phyloP scores from a whole-genome alignment of 2,329 filamentous ascomycete genomes.

The Chaetomium sp. region DNA sequence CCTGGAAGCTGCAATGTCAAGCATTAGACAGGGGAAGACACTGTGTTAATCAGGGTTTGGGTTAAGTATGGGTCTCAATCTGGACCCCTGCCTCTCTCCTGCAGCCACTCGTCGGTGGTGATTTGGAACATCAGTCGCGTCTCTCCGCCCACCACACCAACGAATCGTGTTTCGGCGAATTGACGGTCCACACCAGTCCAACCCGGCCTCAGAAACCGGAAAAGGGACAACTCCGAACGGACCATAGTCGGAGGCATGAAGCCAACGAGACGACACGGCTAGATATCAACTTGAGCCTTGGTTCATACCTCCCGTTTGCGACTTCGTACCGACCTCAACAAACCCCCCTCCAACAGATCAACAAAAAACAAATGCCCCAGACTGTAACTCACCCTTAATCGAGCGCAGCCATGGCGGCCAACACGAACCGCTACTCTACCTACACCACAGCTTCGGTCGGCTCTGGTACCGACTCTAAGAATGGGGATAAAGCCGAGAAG shows the following conservation, averaged over 20 bases:
- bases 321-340: neutral
- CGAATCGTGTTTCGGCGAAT: constrained; percentile 19
- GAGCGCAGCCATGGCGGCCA: constrained; percentile 50
- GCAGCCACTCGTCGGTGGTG: neutral
- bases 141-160: constrained; percentile 13
- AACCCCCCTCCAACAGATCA: no score
- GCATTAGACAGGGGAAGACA: neutral
- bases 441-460: constrained; percentile 59
- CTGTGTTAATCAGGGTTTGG: constrained; percentile 10
- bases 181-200: neutral
- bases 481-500: constrained; percentile 65
- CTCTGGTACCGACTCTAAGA: constrained; percentile 57
- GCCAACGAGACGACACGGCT: neutral
- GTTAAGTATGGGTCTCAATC: neutral
- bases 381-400: constrained; percentile 18
- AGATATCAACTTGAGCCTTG: neutral
- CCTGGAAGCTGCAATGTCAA: neutral
- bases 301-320: neutral
- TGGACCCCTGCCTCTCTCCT: neutral
- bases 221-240: neutral
- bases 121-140: constrained; percentile 26
- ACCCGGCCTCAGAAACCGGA: neutral
- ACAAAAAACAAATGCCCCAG: constrained; percentile 19
- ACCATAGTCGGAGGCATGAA: constrained; percentile 4
- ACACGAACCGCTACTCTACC: constrained; percentile 59